A percentile compares a stretch with the other conserved stretches of the same genome.
Evolutionary conservation across 306 rosid genomes (phyloP).

Genomic region (Albizia julibrissin): DNA sequence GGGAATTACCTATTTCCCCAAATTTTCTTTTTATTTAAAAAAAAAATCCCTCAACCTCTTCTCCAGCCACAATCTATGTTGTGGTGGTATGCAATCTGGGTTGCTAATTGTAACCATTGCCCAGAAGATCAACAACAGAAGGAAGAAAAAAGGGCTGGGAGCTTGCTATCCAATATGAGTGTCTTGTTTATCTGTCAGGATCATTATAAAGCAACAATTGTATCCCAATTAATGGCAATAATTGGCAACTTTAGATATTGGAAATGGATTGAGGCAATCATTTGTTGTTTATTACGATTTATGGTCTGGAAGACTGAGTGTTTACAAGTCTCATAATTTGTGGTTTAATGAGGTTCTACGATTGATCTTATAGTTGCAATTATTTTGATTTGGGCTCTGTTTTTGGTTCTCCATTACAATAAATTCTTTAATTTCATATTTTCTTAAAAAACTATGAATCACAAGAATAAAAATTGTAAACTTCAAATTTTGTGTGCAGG

Average conservation of each 20-base stretch:
- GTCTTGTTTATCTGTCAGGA: background rate
- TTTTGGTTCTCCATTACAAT: background rate
- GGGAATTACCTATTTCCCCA: background rate
- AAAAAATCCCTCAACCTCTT: background rate
- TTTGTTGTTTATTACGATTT: background rate
- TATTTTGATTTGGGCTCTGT: constrained; percentile 1
- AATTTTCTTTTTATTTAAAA: background rate
- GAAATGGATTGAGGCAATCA: background rate
- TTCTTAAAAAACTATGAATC: background rate
- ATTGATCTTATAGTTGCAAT: background rate
- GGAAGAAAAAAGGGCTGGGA: background rate
- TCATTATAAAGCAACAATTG: too few species aligned
- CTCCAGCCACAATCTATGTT: background rate
- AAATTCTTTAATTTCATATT: background rate
- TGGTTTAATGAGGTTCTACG: background rate
- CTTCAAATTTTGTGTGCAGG: constrained; percentile 45
- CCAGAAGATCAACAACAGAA: background rate
- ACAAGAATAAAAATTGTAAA: constrained; percentile 13
- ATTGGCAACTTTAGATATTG: background rate
- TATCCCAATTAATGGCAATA: background rate
- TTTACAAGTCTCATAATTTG: background rate
- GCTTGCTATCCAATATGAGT: background rate
- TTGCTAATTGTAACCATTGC: background rate
- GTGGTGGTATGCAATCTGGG: background rate
- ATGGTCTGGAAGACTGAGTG: background rate